Base-by-base conservation (phyloP, 2,329 filamentous ascomycete species). In the Macroventuria anomochaeta region DNA sequence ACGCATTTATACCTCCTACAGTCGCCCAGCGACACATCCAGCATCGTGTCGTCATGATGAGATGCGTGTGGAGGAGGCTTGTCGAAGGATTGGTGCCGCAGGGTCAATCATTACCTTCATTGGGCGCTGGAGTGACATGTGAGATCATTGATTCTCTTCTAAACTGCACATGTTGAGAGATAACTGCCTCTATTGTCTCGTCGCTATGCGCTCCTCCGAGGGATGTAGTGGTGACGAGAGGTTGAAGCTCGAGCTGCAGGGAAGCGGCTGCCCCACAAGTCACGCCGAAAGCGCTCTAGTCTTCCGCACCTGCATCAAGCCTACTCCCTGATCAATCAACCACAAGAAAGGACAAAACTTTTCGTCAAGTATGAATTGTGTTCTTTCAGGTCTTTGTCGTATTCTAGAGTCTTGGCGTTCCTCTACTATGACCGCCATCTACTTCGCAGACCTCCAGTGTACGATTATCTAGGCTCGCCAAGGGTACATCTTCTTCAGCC, bases 31-130 rank as follows among this genome's bases (percentile, higher is more conserved):
- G 33, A 34, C 34, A 29, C 39, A 44, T 44, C 21, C 20, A 54
- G 51, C 25, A 39, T 54, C 43, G 37, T 54, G 51, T 54, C 51
- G 51, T 54, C 51, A 54, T 54, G 15, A 54, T 54, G 51, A 48
- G 39, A 48, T 38, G 39, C 31, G 17, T 25, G 32, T 47, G 23
- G 38, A 18, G 17, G 33, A 32, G 12, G 20, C 33, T 5, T 26
- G 15, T n/a, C n/a, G 31, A 21, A n/a, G 20, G 18, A 47, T 47
- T 41, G 29, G 23, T 40, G 49, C 42, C n/a, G 12, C 42, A 46
- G 7, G 2, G 34, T 39, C 18, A 36, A 31, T 31, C 31, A 29
- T 8, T 28, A 29, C 21, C 48, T 39, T 15, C 25, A 29, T 29
- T 12, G 18, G 6, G 21, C 34, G 11, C 40, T 5, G 12, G 21